These are phyloP conservation scores for Xylaria sp. DNA, from an alignment of 2,329 filamentous ascomycete genomes.

Conservation along the genomic window DNA sequence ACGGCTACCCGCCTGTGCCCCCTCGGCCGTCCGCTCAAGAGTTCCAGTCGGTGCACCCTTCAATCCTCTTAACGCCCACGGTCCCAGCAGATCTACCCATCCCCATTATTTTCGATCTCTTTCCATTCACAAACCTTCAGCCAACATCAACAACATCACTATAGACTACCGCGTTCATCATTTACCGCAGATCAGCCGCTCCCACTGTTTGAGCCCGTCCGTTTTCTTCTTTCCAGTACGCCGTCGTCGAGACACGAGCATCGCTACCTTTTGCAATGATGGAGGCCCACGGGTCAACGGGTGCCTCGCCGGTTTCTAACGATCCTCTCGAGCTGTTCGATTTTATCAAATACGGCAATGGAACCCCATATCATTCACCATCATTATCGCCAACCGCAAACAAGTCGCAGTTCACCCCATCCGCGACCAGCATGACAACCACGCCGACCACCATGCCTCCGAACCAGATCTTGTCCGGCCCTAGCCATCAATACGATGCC, in stretches of 20 bases:
- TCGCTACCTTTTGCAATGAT: background rate
- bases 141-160: background rate
- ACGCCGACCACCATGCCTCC: constrained; percentile 65
- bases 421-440: constrained; percentile 62
- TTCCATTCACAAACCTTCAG: constrained; percentile 8
- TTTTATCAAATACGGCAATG: constrained; percentile 71
- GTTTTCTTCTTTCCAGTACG: background rate
- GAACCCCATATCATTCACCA: constrained; percentile 68
- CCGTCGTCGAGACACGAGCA: background rate
- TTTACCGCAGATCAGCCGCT: background rate
- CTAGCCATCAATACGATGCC: constrained; percentile 93
- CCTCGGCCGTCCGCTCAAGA: constrained; percentile 3
- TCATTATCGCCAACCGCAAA: constrained; percentile 66
- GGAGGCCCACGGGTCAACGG: constrained; percentile 11
- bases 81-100: constrained; percentile 6
- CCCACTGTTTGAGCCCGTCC: background rate
- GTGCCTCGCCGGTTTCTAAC: constrained; percentile 43
- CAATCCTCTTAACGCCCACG: constrained; percentile 2
- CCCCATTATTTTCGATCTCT: constrained; percentile 11
- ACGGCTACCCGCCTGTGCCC: background rate
- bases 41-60: background rate
- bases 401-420: constrained; percentile 64
- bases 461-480: constrained; percentile 73
- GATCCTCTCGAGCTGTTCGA: constrained; percentile 69
- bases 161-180: background rate